Evolutionary conservation across 352 stramenopile genomes (phyloP), one percentile per base, ranked within the genome.

Genomic region (Pythium scleroteichum): DNA sequence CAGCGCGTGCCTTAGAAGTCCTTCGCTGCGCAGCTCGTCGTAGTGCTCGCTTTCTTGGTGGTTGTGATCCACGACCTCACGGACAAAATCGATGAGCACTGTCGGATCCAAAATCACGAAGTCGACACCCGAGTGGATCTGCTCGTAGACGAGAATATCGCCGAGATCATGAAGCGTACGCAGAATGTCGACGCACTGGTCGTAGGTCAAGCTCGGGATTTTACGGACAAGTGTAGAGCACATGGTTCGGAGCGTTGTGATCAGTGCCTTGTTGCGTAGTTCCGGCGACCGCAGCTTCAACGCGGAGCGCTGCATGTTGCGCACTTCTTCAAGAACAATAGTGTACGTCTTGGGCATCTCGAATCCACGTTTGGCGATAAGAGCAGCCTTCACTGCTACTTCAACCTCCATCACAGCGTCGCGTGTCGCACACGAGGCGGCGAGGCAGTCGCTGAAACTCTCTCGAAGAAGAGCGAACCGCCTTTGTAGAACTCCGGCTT

Each of bases 41-140:
- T 6, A 35, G 5, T 3, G 5, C 9, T 10, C 27, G 24, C 6
- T 61, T 42, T 16, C 53, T 35, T 35, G 17, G 20, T 46, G 38
- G 16, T 62, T 47, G 45, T 68, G 60, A 16, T 52, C 51, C 8
- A 68, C 23, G 16, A 68, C 52, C n/a, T 68, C 44, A 8, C 60
- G 60, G 5, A 68, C 50, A 1, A 75, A 39, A 12, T 75, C 67
- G 9, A 78, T 73, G 3, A 71, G 60, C 27, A 78, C 58, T 6
- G 62, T 72, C 3, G 62, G 71, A 17, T 66, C 42, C 17, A 66
- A 19, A 24, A 66, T 50, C 9, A 66, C 32, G 35, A 16, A 44
- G 19, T 60, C 59, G 4, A 38, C 40, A 4, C 59, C 59, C 4
- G 40, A 50, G 22, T 41, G 42, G 23, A 38, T 24, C 19, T 58